Evolutionary conservation across 164 flowering plant species (phyloP), one percentile per base, ranked within the genome.

Genomic region (Magnolia officinalis): DNA sequence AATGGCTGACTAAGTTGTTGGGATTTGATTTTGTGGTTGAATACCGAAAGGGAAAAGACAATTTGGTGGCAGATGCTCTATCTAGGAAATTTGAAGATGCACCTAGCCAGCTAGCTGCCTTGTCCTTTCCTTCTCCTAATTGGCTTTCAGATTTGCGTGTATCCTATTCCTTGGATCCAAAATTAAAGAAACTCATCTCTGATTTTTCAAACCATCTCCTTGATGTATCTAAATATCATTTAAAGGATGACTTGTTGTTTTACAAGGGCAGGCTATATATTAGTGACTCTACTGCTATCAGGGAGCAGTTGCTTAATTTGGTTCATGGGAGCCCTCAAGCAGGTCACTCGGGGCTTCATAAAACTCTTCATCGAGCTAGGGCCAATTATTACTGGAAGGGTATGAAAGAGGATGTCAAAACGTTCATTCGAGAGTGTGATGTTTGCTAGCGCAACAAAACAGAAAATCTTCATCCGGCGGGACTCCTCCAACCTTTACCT

Each of bases 331-430:
- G 1, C 13, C 58, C n/a, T n/a, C n/a, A n/a, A n/a, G n/a, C n/a
- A n/a, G n/a, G 66, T 64, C 67, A 73, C 77, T 2, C 80, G 58
- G 50, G 78, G 65, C 31, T 76, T 71, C 0, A 63, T 2, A 72
- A 50, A 29, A 75, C 76, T 1, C 20, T 75, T 9, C 55, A 71
- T 0, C 18, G 74, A 10, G 49, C 78, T 6, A 26, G 20, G 1
- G 2, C 26, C 0, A n/a, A 13, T 19, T 75, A 72, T 75, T 75
- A 78, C 70, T 81, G 74, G 77, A 18, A 16, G n/a, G 74, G 72
- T 0, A 75, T 81, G 79, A n/a, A 50, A 49, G 0, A 13, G n/a
- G 13, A 24, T 1, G 14, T 69, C 1, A 16, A 59, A 9, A 8
- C 4, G 10, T 66, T 14, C 19, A 16, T 79, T 8, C 0, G 8